These are phyloP conservation scores for Alternaria hordeiaustralica DNA, from an alignment of 2,329 filamentous ascomycete genomes.

Conservation along the genomic window DNA sequence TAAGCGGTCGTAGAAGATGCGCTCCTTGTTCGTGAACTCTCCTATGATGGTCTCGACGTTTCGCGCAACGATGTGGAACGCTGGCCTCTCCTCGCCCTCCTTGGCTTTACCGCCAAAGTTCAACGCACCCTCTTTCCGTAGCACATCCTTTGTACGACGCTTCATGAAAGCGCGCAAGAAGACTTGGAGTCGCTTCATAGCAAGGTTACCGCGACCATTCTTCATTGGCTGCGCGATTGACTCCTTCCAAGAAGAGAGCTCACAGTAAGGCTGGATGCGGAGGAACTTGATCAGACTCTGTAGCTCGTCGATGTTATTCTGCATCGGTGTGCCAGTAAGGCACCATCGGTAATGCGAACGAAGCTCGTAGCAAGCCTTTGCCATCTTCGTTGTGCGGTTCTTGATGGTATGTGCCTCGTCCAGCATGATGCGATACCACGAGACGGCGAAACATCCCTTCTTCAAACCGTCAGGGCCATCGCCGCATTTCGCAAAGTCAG, in stretches of 20 bases:
- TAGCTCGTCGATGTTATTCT: conserved; percentile 96
- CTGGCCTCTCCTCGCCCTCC: conserved; percentile 63
- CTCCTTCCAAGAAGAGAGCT: conserved; percentile 85
- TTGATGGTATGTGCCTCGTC: conserved; percentile 99
- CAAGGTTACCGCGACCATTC: conserved; percentile 85
- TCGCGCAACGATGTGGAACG: conserved; percentile 90
- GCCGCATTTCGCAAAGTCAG: conserved; percentile 78
- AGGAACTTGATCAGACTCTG: conserved; percentile 94
- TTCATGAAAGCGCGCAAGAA: conserved; percentile 96
- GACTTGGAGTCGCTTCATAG: conserved; percentile 83
- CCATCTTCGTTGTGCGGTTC: conserved; percentile 94
- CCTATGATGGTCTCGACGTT: conserved; percentile 83
- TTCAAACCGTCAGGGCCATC: conserved; percentile 68
- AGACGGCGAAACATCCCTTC: conserved; percentile 84
- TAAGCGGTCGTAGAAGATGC: conserved; percentile 82
- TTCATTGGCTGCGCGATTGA: conserved; percentile 91
- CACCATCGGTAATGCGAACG: conserved; percentile 93
- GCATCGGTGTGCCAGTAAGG: conserved; percentile 93
- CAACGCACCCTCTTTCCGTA: conserved; percentile 84
- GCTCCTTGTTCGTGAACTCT: conserved; percentile 79
- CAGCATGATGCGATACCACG: conserved; percentile 94
- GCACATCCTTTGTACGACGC: conserved; percentile 94
- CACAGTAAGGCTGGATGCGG: conserved; percentile 87
- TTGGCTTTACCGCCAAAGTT: conserved; percentile 74
- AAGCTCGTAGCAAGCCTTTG: conserved; percentile 87